Evolutionary conservation across 106 monocot genomes (phyloP).

Genomic region (Dactylorhiza incarnata): DNA sequence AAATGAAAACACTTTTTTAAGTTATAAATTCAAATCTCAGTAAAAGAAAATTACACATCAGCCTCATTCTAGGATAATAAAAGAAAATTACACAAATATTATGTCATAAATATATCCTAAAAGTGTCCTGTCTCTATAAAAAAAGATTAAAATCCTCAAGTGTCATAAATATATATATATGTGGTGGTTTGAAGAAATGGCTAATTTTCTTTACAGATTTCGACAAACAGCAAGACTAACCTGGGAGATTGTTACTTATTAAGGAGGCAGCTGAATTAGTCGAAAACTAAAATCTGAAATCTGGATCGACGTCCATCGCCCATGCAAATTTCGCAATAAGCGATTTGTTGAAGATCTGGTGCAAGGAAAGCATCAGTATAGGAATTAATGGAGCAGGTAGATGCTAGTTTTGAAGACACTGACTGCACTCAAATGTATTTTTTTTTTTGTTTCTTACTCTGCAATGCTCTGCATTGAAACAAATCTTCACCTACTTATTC

Average conservation of each 20-base stretch:
- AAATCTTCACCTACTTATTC: too few relatives aligned
- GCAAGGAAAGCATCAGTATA: neutral
- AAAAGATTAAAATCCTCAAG: neutral
- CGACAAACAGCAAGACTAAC: neutral
- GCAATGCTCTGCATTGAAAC: too few relatives aligned
- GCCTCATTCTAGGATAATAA: neutral
- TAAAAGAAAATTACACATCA: too few relatives aligned
- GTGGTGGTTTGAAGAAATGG: neutral
- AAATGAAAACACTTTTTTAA: too few relatives aligned
- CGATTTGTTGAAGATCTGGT: constrained; percentile 76
- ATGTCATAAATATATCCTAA: neutral
- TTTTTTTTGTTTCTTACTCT: too few relatives aligned
- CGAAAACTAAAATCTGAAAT: constrained; percentile 51
- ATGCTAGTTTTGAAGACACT: too few relatives aligned
- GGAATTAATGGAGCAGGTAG: too few relatives aligned
- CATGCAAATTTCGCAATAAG: constrained; percentile 69
- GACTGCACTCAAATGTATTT: too few relatives aligned
- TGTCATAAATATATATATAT: too few relatives aligned
- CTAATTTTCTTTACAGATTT: neutral
- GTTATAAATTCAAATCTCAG: too few relatives aligned
- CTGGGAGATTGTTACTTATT: neutral
- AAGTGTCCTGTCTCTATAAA: neutral
- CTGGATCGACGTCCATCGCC: constrained; percentile 78
- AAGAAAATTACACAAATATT: neutral
- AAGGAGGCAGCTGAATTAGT: too few relatives aligned